Base-by-base conservation (phyloP, 2,329 filamentous ascomycete species). In the Lecanicillium sp. region DNA sequence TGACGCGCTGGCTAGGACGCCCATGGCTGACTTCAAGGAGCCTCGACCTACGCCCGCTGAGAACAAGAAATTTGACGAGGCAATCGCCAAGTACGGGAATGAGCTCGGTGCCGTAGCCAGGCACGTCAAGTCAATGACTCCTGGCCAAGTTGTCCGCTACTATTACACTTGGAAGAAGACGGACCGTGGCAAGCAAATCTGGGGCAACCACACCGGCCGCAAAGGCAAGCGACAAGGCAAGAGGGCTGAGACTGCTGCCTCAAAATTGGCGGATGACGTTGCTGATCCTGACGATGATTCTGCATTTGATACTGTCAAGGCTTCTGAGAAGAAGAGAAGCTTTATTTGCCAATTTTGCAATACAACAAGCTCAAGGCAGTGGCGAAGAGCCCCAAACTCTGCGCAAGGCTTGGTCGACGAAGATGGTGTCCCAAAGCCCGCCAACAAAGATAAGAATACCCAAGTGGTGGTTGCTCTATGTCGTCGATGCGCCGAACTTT, bases 111-210 rank as follows among this genome's bases (percentile, higher is more conserved):
- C 75, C 33, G 83, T 96, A 43, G 87, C 81, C 47, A 80, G 84
- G 49, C 85, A 95, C 57, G 85, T 95, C 52, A 89, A 87, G 59
- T 85, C 82, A 0, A 78, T 92, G 49, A 78, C 77, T 29, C 80
- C 88, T 45, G 80, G 82, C 36, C 78, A 86, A 42, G 83, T 95
- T 45, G 87, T 94, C 18, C 84, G 92, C 4, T 94, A 85, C 56
- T 98, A 96, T 62, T 98, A 98, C 58, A 85, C 85, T 48, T 98
- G 92, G 92, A 98, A 98, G 65, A 96, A 96, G 62, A 87, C 87
- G 0, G 74, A 83, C 2, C 80, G 82, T 42, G 92, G 92, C 29
- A 81, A 77, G 54, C 80, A 92, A 50, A 80, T 98, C 16, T 95
- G 92, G 89, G 87, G 87, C 43, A 85, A 80, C 47, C 95, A 84